Percentiles rank a stretch among this genome's conserved stretches.
phyloP scores from a whole-genome alignment of 2,329 filamentous ascomycete genomes.

The Sclerotinia glacialis region DNA sequence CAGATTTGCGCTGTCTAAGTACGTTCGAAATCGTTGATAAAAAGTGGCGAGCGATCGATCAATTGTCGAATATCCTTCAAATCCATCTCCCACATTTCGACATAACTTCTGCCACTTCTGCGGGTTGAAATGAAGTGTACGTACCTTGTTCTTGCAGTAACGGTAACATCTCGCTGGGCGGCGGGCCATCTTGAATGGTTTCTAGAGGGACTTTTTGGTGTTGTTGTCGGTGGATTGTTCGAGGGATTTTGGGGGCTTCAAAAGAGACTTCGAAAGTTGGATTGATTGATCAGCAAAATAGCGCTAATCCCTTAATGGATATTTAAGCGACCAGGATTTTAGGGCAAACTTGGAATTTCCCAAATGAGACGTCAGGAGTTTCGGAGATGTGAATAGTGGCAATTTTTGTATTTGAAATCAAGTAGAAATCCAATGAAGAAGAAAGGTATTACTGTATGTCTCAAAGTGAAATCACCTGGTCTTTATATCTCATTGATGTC shows the following conservation, averaged over 20 bases:
- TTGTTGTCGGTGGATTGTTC: slow-evolving; percentile 39
- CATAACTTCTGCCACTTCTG: slow-evolving; percentile 3
- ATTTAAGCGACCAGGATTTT: slow-evolving; percentile 21
- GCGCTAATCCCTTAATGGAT: slow-evolving; percentile 5
- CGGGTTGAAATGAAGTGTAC: slow-evolving; percentile 40
- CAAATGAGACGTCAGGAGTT: slow-evolving; percentile 11
- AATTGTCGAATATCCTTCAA: slow-evolving; percentile 10
- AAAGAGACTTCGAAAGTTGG: slow-evolving; percentile 18
- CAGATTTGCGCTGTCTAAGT: background rate
- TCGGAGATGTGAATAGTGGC: slow-evolving; percentile 14
- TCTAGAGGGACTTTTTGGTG: slow-evolving; percentile 50
- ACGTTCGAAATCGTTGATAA: background rate
- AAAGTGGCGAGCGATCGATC: slow-evolving; percentile 22
- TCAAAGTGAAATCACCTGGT: slow-evolving; percentile 24
- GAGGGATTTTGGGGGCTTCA: slow-evolving; percentile 23
- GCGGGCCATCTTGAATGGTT: slow-evolving; percentile 92
- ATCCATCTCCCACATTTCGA: slow-evolving; percentile 16
- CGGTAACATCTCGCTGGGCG: slow-evolving; percentile 99
- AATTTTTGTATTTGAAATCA: slow-evolving; percentile 16
- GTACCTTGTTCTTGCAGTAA: slow-evolving; percentile 99
- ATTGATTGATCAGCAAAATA: slow-evolving; percentile 10
- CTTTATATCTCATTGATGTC: background rate
- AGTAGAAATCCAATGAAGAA: background rate
- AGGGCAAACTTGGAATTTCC: slow-evolving; percentile 11
- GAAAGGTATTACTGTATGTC: slow-evolving; percentile 8